phyloP scores from a whole-genome alignment of 495 filamentous ascomycete species.

The Tuber magnatum region DNA sequence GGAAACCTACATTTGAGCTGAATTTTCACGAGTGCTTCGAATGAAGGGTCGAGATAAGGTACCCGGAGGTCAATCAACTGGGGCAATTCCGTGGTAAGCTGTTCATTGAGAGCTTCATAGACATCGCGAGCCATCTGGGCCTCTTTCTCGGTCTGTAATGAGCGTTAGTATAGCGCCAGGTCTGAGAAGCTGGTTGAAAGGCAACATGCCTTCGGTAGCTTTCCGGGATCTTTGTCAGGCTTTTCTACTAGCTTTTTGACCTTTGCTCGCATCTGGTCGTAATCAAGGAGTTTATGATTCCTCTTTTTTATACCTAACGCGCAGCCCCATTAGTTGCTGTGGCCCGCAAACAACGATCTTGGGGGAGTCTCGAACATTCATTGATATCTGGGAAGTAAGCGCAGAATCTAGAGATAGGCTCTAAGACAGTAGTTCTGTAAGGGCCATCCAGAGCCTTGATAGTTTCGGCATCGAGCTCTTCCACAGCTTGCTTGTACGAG shows the following conservation, averaged over 20 bases:
- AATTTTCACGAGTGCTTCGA: conserved; percentile 97
- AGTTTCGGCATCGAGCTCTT: conserved; percentile 93
- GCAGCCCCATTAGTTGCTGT: neutral
- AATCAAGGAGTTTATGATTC: conserved; percentile 94
- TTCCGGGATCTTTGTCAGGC: conserved; percentile 94
- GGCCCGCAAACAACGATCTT: neutral
- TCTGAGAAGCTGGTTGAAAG: neutral
- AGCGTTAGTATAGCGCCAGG: neutral
- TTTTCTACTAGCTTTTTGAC: conserved; percentile 97
- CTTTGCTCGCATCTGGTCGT: conserved; percentile 88
- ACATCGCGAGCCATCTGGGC: conserved; percentile 83
- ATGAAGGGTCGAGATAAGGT: conserved; percentile 90
- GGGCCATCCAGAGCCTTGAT: conserved; percentile 98
- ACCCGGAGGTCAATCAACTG: conserved; percentile 96
- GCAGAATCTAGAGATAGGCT: conserved; percentile 91
- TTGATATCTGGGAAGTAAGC: conserved; percentile 99
- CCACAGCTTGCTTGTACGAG: conserved; percentile 95
- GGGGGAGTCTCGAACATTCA: conserved; percentile 60
- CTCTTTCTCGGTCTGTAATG: conserved; percentile 65
- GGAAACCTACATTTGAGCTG: conserved; percentile 61
- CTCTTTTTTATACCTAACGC: conserved; percentile 83
- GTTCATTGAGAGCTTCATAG: conserved; percentile 94
- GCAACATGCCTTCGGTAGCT: conserved; percentile 62
- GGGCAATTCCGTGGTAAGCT: conserved; percentile 85
- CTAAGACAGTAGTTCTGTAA: conserved; percentile 86